phyloP scores from a whole-genome alignment of 2,329 filamentous ascomycete genomes.

The Colletotrichum tofieldiae region DNA sequence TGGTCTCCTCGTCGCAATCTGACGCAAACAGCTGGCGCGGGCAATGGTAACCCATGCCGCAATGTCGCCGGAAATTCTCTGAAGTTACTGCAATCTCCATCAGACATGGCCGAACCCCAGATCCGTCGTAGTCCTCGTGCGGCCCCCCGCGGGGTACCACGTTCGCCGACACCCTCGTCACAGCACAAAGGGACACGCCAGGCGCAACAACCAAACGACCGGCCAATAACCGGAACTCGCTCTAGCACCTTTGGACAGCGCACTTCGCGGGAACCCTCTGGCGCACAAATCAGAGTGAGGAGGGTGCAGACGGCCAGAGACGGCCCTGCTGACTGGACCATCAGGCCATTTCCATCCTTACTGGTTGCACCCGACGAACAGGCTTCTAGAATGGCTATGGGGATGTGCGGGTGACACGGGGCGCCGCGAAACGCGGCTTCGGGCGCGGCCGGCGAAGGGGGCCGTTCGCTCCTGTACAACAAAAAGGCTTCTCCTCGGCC shows the following conservation, averaged over 20 bases:
- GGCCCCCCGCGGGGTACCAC: background rate
- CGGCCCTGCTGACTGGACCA: background rate
- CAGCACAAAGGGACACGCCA: background rate
- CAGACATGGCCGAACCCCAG: constrained; percentile 21
- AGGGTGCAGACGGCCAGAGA: background rate
- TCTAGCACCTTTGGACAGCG: background rate
- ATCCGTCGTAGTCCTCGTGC: background rate
- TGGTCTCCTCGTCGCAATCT: background rate
- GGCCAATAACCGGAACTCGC: background rate
- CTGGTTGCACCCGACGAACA: constrained; percentile 13
- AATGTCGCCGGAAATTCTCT: constrained; percentile 1
- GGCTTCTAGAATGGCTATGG: constrained; percentile 14
- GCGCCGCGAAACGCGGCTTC: background rate
- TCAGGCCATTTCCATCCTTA: constrained; percentile 35
- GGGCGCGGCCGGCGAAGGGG: constrained; percentile 9
- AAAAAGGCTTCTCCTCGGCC: constrained; percentile 1
- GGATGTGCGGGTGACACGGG: background rate
- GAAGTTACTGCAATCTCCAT: constrained; percentile 18
- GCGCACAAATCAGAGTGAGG: constrained; percentile 10
- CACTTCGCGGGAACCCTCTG: background rate
- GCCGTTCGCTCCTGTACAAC: background rate
- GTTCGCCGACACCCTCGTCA: background rate
- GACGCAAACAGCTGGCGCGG: background rate
- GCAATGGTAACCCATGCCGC: background rate
- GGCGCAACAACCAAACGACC: background rate